Conservation (phyloP, 2,329 filamentous ascomycete genomes). For the Cladosporium sphaerospermum region DNA sequence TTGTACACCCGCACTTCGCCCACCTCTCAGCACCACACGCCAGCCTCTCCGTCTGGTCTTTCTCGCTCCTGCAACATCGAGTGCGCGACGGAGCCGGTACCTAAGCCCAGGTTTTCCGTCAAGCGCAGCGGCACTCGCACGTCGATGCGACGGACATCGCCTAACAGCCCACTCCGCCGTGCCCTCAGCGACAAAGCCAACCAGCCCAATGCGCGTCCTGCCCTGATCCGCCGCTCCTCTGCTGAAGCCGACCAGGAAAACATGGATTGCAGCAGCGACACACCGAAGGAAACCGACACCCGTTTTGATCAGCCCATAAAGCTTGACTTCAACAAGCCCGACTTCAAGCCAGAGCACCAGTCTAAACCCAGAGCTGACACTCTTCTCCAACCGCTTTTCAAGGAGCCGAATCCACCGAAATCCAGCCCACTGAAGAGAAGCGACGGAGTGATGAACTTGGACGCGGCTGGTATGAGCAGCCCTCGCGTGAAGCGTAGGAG, state of each 20-base stretch:
- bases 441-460: slow-evolving; percentile 82
- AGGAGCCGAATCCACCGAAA: slow-evolving; percentile 48
- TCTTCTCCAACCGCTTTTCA: slow-evolving; percentile 35
- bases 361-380: slow-evolving; percentile 42
- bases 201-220: slow-evolving; percentile 60
- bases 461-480: slow-evolving; percentile 70
- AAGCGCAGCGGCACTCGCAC: slow-evolving; percentile 27
- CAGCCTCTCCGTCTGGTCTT: slow-evolving; percentile 37
- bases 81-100: slow-evolving; percentile 16
- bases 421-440: slow-evolving; percentile 87
- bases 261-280: slow-evolving; percentile 25
- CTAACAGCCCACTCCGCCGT: slow-evolving; percentile 75
- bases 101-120: slow-evolving; percentile 43
- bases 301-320: slow-evolving; percentile 40
- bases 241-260: slow-evolving; percentile 42
- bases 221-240: slow-evolving; percentile 42
- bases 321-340: slow-evolving; percentile 38
- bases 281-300: slow-evolving; percentile 17
- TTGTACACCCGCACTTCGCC: slow-evolving; percentile 50
- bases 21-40: slow-evolving; percentile 28
- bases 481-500: slow-evolving; percentile 77
- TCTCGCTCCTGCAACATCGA: slow-evolving; percentile 41
- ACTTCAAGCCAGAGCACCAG: background rate
- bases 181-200: slow-evolving; percentile 65
- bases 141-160: slow-evolving; percentile 54